Base-by-base conservation (phyloP, 768 basidiomycete genomes). In the Rhodotorula taiwanensis region DNA sequence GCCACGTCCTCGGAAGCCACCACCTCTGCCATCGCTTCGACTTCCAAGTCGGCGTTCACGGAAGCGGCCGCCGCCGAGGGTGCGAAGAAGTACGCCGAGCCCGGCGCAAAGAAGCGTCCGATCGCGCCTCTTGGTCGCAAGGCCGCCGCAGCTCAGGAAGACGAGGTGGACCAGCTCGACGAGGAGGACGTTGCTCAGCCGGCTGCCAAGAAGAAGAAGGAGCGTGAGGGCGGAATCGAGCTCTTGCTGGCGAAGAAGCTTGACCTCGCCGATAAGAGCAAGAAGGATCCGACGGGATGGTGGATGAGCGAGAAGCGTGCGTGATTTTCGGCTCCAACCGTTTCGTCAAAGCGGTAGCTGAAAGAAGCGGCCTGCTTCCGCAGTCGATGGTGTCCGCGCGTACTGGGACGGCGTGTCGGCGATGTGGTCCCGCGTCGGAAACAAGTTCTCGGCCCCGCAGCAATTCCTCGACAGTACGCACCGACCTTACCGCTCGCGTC, bases 241-340 rank as follows among this genome's bases (percentile, higher is more conserved):
- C 20, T 59, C 34, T 21, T 62, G 34, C 49, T 69, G 16, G 67
- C 67, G 25, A 30, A 69, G 31, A 64, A 62, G 57, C 64, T 62
- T n/a, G 62, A 69, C 14, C 41, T 69, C 15, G 36, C 36, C 36
- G 67, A 61, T 11, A 15, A 20, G 16, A 55, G 49, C 10, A 69
- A 64, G 50, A 27, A 57, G 36, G 64, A 66, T 25, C 63, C 61
- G 41, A 62, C 20, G 30, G 64, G 66, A 2, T 67, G 49, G 49
- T 69, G 67, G 70, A 52, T 71, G 1, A 66, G 63, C 23, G 70
- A 71, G 58, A 71, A 69, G 54, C 55, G 67, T 69, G 52, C n/a
- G 67, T 52, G 2, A 2, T 41, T 15, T n/a, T 27, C 11, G 2
- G 0, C 6, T 27, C 34, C 20, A 34, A 16, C 31, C 2, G 34